Base-by-base conservation (phyloP, 805 yeast genomes). In the Spathaspora sp. region DNA sequence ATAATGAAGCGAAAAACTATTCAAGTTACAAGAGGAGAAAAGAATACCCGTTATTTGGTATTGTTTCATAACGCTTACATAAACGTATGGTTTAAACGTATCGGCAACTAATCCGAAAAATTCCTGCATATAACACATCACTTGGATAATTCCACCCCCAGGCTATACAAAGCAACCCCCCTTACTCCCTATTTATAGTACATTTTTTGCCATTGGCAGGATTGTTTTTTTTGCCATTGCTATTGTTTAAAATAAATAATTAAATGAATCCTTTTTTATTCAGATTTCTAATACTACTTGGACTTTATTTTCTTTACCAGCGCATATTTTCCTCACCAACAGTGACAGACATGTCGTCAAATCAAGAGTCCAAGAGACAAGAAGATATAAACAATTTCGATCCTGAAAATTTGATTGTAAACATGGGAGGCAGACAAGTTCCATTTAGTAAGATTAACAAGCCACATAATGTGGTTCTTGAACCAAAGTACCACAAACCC, bases 381-480 rank as follows among this genome's bases (percentile, higher is more conserved):
- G 40, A 35, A 29, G 53, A 55, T 40, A 46, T 48, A 19, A 38
- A 48, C 32, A 50, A 49, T 14, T 32, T 45, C n/a, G 39, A 45
- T 42, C 59, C 64, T 7, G 63, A 67, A 31, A 60, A 59, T 43
- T 52, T 68, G 38, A 49, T 61, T 32, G 64, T 70, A 26, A 59
- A 71, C 47, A 59, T 74, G 42, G 73, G 71, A 18, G 76, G 75
- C 44, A 63, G 61, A 50, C 58, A 57, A 50, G 75, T 74, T 10
- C 78, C 77, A 6, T 67, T 70, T 52, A 59, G 57, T 46, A 48
- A 49, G 44, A 68, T 75, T 54, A 72, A 65, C 59, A 71, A 69
- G 53, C 79, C 79, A 4, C 79, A 74, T 55, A 48, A 63, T 31
- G 73, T 63, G 16, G 62, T 64, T 18, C 44, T 65, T 23, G 55